Conservation (phyloP, 2,329 filamentous ascomycete genomes). For the Tolypocladium paradoxum region DNA sequence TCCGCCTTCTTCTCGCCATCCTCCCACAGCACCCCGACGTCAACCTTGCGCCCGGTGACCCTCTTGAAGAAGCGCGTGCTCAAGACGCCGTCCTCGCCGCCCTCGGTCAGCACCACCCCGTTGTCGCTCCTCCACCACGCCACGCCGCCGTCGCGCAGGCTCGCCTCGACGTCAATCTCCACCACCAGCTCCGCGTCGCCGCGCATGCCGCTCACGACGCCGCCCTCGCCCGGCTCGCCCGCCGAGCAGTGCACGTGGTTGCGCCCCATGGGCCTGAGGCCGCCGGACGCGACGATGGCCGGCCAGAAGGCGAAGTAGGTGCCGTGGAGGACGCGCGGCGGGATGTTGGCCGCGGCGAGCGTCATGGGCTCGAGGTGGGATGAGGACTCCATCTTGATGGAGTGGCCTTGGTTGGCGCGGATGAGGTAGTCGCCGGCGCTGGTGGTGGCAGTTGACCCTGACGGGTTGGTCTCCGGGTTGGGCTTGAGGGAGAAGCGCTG, state of each 20-base stretch:
- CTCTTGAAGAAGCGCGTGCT: slow-evolving; percentile 58
- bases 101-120: slow-evolving; percentile 60
- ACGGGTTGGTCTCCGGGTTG: slow-evolving; percentile 21
- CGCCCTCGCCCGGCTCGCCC: slow-evolving; percentile 44
- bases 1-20: slow-evolving; percentile 57
- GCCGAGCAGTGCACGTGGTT: slow-evolving; percentile 87
- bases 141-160: slow-evolving; percentile 45
- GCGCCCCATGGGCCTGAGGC: slow-evolving; percentile 68
- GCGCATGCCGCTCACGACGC: slow-evolving; percentile 73
- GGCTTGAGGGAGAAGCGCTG: slow-evolving; percentile 77
- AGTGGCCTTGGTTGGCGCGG: slow-evolving; percentile 92
- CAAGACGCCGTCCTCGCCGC: slow-evolving; percentile 48
- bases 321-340: slow-evolving; percentile 67
- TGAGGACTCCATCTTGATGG: slow-evolving; percentile 63
- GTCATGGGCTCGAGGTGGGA: slow-evolving; percentile 60
- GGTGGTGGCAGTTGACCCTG: slow-evolving; percentile 13
- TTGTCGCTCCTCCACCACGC: slow-evolving; percentile 72
- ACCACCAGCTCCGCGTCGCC: slow-evolving; percentile 66
- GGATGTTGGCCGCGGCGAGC: slow-evolving; percentile 45
- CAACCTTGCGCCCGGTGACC: slow-evolving; percentile 51
- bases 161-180: slow-evolving; percentile 60
- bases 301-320: slow-evolving; percentile 78
- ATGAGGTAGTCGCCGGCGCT: slow-evolving; percentile 67
- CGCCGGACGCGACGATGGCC: slow-evolving; percentile 63
- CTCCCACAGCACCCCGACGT: slow-evolving; percentile 57